phyloP scores from a whole-genome alignment of 1,284 basidiomycete genomes.

The Sporisorium scitamineum region DNA sequence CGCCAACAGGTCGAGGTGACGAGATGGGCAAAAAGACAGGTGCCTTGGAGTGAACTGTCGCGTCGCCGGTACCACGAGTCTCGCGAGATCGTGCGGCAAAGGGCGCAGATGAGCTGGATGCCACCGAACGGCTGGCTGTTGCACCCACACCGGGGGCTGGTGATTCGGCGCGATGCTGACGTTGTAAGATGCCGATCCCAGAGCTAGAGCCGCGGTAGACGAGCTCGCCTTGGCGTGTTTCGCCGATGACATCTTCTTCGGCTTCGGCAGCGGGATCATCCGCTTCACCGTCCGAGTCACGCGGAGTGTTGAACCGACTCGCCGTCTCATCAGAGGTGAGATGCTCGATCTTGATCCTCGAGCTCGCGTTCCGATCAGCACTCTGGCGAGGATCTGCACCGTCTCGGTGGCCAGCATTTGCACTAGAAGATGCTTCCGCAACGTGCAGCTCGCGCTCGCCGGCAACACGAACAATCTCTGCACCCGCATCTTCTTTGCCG shows the following conservation, averaged over 20 bases:
- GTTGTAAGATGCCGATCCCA: constrained; percentile 59
- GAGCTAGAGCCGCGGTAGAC: constrained; percentile 62
- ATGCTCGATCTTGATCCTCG: constrained; percentile 39
- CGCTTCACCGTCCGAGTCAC: constrained; percentile 17
- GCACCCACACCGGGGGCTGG: constrained; percentile 16
- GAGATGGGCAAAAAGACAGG: constrained; percentile 46
- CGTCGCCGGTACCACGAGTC: constrained; percentile 12
- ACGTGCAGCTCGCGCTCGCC: constrained; percentile 44
- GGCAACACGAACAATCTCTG: constrained; percentile 53
- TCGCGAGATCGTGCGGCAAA: constrained; percentile 27
- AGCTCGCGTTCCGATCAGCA: background rate
- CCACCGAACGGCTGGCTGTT: constrained; percentile 17
- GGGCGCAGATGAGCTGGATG: constrained; percentile 32
- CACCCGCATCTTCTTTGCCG: constrained; percentile 49
- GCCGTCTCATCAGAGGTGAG: constrained; percentile 12
- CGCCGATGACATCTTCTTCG: constrained; percentile 50
- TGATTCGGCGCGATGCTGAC: constrained; percentile 44
- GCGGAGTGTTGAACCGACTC: background rate
- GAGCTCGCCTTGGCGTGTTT: constrained; percentile 52
- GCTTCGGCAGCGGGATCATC: constrained; percentile 34
- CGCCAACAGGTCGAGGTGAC: constrained; percentile 29
- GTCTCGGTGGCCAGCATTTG: background rate
- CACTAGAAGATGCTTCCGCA: background rate
- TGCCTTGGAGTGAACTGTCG: constrained; percentile 5
- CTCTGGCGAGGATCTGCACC: background rate